A percentile compares a stretch with the other conserved stretches of the same genome.
Conservation (phyloP, 192 early-diverging fungal genomes). For the Fimicolochytrium jonesii region DNA sequence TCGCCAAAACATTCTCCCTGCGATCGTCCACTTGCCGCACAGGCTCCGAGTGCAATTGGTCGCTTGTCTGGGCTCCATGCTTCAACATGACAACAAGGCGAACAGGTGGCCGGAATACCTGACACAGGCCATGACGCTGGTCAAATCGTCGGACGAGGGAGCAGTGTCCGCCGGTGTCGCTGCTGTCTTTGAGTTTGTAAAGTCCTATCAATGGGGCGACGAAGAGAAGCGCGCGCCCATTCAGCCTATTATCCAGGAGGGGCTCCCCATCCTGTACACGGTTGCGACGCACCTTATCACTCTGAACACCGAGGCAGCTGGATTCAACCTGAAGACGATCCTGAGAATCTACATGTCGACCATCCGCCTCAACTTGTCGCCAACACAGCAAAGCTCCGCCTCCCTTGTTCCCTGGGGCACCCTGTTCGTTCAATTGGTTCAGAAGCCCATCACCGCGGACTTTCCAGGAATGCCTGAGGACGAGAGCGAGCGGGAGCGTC, state of each 20-base stretch:
- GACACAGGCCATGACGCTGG: conserved; percentile 55
- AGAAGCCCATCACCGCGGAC: conserved; percentile 13
- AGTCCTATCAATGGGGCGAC: conserved; percentile 69
- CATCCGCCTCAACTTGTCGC: conserved; percentile 53
- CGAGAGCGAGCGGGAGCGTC: conserved; percentile 71
- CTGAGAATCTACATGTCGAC: conserved; percentile 77
- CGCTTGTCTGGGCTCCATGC: conserved; percentile 68
- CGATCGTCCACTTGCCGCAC: conserved; percentile 65
- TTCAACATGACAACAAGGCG: conserved; percentile 69
- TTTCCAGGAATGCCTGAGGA: conserved; percentile 35
- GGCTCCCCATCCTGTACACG: conserved; percentile 73
- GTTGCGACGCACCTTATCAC: conserved; percentile 66
- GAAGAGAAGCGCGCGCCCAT: conserved; percentile 61
- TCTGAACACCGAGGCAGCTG: conserved; percentile 67
- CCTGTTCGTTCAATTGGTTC: conserved; percentile 68
- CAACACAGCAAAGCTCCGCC: conserved; percentile 58
- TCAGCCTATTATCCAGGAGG: conserved; percentile 63
- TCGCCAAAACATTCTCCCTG: conserved; percentile 68
- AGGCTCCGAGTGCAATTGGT: conserved; percentile 69
- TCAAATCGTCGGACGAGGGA: conserved; percentile 62
- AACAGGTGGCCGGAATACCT: conserved; percentile 74
- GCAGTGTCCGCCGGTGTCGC: conserved; percentile 72
- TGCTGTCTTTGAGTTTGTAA: conserved; percentile 75
- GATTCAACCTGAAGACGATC: conserved; percentile 77
- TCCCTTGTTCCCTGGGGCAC: conserved; percentile 87